These are phyloP conservation scores for grape (Vitis vinifera) DNA, from an alignment of 164 flowering plant species.

Conservation along the genomic window DNA sequence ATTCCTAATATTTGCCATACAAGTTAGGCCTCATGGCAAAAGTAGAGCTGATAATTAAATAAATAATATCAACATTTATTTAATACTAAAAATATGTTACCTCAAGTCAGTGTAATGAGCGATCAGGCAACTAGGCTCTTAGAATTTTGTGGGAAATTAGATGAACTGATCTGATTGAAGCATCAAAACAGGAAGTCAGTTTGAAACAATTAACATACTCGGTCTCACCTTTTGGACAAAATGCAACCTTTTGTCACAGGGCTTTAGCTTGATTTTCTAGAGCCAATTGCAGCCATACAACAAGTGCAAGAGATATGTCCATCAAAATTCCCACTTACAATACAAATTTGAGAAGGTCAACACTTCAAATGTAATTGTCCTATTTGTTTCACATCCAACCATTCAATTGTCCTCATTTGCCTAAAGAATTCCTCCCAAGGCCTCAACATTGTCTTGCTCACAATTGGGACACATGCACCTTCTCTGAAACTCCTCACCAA, in stretches of 20 bases:
- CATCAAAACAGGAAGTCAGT: background rate
- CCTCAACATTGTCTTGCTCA: conserved; percentile 52
- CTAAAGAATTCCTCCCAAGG: conserved; percentile 40
- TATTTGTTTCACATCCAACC: conserved; percentile 20
- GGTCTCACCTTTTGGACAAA: background rate
- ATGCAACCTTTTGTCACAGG: background rate
- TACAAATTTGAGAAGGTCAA: background rate
- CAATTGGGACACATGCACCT: conserved; percentile 63
- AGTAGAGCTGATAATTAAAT: background rate
- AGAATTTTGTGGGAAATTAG: too few species aligned
- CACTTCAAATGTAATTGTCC: background rate
- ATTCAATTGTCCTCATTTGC: conserved; percentile 22
- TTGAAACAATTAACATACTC: background rate
- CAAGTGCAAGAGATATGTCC: background rate
- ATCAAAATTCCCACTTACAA: background rate
- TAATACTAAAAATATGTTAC: background rate
- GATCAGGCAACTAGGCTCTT: background rate
- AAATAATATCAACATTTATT: background rate
- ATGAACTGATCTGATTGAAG: background rate
- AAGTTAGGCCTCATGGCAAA: background rate
- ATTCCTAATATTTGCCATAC: background rate
- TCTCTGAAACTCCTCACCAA: conserved; percentile 59
- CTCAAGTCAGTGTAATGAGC: background rate
- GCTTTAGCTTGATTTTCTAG: background rate
- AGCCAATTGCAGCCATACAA: background rate